Evolutionary conservation across 495 filamentous ascomycete genomes (phyloP).

Genomic region (Aspergillus homomorphus): DNA sequence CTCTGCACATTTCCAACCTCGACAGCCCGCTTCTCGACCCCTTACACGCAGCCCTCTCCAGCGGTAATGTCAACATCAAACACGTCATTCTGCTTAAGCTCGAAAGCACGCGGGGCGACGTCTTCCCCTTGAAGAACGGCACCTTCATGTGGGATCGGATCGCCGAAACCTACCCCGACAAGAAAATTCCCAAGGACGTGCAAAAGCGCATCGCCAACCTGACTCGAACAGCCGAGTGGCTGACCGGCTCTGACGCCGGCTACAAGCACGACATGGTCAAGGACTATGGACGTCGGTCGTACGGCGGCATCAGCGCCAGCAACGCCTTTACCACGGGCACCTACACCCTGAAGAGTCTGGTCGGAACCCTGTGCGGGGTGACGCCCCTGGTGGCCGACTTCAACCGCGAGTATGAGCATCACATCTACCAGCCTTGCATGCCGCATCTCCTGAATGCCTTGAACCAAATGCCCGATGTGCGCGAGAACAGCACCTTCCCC

Average conservation of each 20-base stretch:
- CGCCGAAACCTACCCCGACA: conserved; percentile 29
- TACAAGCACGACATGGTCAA: conserved; percentile 28
- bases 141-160: conserved; percentile 40
- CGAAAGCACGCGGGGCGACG: conserved; percentile 48
- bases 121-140: conserved; percentile 47
- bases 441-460: conserved; percentile 42
- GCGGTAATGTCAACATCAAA: conserved; percentile 43
- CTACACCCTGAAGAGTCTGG: conserved; percentile 47
- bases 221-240: conserved; percentile 39
- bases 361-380: conserved; percentile 47
- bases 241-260: conserved; percentile 42
- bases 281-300: conserved; percentile 11
- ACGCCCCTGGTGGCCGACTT: conserved; percentile 49
- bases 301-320: conserved; percentile 44
- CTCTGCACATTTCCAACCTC: conserved; percentile 47
- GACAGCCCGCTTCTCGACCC: conserved; percentile 36
- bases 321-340: conserved; percentile 44
- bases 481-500: conserved; percentile 6
- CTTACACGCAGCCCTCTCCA: conserved; percentile 29
- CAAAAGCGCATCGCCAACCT: conserved; percentile 35
- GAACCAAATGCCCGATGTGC: conserved; percentile 29
- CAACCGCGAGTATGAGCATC: conserved; percentile 44
- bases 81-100: conserved; percentile 47
- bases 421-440: conserved; percentile 51
- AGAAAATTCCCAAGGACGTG: conserved; percentile 28